These are phyloP conservation scores for Agarophyton chilense DNA, from an alignment of 23 red algal genomes.

Conservation along the genomic window DNA sequence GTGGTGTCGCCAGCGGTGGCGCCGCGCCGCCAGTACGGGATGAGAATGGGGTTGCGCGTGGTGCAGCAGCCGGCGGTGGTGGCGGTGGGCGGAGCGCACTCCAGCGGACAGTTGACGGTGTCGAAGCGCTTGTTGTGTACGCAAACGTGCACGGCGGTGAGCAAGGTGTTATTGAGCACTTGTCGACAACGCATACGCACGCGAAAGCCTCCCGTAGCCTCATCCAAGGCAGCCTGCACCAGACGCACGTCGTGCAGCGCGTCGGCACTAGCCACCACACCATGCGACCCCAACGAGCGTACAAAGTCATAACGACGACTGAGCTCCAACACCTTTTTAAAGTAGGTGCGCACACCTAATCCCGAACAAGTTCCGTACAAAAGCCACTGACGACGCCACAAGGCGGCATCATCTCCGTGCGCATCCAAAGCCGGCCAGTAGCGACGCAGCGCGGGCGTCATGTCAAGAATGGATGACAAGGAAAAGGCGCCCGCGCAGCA, in stretches of 20 bases:
- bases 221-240: conserved; percentile 31
- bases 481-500: conserved; percentile 52
- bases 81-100: not conserved
- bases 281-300: conserved; percentile 25
- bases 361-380: conserved; percentile 47
- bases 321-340: conserved; percentile 41
- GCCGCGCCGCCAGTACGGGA: conserved; percentile 47
- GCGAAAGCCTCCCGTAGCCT: conserved; percentile 42
- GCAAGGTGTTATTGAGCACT: not conserved
- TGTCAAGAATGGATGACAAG: conserved; percentile 40
- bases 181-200: conserved; percentile 29
- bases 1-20: not conserved
- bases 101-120: conserved; percentile 20
- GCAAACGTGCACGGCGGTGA: conserved; percentile 42
- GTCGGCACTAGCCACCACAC: conserved; percentile 21
- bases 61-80: conserved; percentile 30
- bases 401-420: not conserved
- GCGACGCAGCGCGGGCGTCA: conserved; percentile 39
- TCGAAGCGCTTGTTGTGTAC: conserved; percentile 44
- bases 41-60: not conserved
- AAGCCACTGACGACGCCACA: conserved; percentile 42
- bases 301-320: conserved; percentile 52
- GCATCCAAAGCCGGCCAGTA: conserved; percentile 51
- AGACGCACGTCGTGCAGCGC: not conserved
- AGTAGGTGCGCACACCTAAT: conserved; percentile 47